Evolutionary conservation across 2,329 filamentous ascomycete species (phyloP).

Genomic region (Stemphylium lycopersici): DNA sequence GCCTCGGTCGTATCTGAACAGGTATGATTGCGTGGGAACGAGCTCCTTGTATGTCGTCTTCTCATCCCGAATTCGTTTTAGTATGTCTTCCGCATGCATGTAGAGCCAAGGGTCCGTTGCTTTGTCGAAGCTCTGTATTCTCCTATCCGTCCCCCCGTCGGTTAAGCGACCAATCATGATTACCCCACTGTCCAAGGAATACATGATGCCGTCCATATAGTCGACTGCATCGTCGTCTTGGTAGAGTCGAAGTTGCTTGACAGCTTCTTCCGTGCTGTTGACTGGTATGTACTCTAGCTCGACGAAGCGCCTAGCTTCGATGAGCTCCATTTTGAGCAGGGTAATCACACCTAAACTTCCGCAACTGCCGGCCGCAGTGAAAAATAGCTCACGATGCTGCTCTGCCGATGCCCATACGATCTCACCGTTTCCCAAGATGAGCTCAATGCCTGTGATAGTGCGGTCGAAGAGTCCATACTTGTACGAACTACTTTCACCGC

Average conservation of each 20-base stretch:
- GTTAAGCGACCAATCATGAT: conserved; percentile 67
- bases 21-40: conserved; percentile 59
- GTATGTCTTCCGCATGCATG: conserved; percentile 61
- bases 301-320: conserved; percentile 62
- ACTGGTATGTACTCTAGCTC: conserved; percentile 66
- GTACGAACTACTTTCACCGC: conserved; percentile 71
- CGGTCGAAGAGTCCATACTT: conserved; percentile 70
- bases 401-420: conserved; percentile 56
- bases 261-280: conserved; percentile 56
- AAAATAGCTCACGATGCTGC: conserved; percentile 61
- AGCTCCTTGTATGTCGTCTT: conserved; percentile 42
- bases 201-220: conserved; percentile 74
- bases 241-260: conserved; percentile 57
- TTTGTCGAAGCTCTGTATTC: conserved; percentile 59
- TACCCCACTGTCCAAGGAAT: conserved; percentile 60
- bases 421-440: conserved; percentile 66
- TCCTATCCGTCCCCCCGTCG: conserved; percentile 51
- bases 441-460: conserved; percentile 67
- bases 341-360: conserved; percentile 68
- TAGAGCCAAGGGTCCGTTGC: conserved; percentile 75
- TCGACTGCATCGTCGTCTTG: conserved; percentile 56
- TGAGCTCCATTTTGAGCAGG: conserved; percentile 64
- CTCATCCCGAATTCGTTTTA: conserved; percentile 18
- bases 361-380: conserved; percentile 64
- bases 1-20: conserved; percentile 68